Evolutionary conservation across 768 basidiomycete genomes (phyloP).

Genomic region (Tricholomella constricta): DNA sequence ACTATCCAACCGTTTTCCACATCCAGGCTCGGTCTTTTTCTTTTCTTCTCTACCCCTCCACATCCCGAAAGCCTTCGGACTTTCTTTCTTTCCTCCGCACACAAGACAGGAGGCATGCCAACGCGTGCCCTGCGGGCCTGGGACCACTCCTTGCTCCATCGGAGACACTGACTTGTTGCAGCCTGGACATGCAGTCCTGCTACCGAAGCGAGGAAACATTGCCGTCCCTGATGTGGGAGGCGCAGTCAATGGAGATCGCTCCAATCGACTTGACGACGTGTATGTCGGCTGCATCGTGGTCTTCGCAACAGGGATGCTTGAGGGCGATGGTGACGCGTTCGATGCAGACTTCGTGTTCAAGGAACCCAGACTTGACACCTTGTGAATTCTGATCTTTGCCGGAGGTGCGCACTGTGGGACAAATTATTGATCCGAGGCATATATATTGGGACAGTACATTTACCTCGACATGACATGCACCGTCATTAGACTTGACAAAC

Average conservation of each 20-base stretch:
- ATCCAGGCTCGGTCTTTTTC: slow-evolving; percentile 67
- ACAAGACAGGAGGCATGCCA: slow-evolving; percentile 82
- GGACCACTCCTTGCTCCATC: slow-evolving; percentile 86
- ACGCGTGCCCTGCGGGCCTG: slow-evolving; percentile 77
- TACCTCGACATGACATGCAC: slow-evolving; percentile 71
- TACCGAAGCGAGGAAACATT: slow-evolving; percentile 59
- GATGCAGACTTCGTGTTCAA: slow-evolving; percentile 18
- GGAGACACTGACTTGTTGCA: slow-evolving; percentile 73
- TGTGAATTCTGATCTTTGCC: slow-evolving; percentile 42
- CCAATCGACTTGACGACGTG: slow-evolving; percentile 40
- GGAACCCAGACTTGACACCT: slow-evolving; percentile 27
- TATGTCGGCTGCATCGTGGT: slow-evolving; percentile 22
- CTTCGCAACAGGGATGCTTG: slow-evolving; percentile 4
- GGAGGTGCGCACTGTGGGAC: slow-evolving; percentile 44
- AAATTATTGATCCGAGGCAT: background rate
- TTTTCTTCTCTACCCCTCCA: slow-evolving; percentile 45
- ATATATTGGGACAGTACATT: slow-evolving; percentile 6
- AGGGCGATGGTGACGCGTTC: slow-evolving; percentile 6
- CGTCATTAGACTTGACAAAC: slow-evolving; percentile 67
- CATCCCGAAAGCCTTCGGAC: slow-evolving; percentile 32
- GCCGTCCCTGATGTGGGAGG: slow-evolving; percentile 28
- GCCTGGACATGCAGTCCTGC: slow-evolving; percentile 67
- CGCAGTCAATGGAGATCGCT: slow-evolving; percentile 39
- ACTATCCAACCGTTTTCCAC: slow-evolving; percentile 82
- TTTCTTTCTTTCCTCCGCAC: slow-evolving; percentile 74